Percentiles rank a stretch among this genome's conserved stretches.
These are phyloP conservation scores for Neospora caninum DNA, from an alignment of 169 alveolate species.

Conservation along the genomic window DNA sequence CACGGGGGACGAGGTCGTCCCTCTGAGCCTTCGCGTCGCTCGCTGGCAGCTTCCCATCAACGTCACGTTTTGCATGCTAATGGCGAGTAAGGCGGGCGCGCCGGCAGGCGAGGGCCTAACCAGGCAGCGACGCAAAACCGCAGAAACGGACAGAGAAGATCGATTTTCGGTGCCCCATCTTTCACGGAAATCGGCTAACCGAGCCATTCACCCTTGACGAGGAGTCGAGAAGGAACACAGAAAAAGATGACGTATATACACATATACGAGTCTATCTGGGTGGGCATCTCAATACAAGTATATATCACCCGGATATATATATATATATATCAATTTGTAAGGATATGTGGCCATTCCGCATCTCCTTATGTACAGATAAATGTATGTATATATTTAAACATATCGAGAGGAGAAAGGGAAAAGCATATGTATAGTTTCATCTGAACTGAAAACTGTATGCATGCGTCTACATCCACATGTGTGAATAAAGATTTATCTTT, in stretches of 20 bases:
- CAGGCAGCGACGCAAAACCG: no score
- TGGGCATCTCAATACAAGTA: not conserved
- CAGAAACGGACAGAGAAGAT: no score
- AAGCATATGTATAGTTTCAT: not conserved
- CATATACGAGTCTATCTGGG: not conserved
- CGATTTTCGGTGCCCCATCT: no score
- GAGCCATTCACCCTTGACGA: no score
- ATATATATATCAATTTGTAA: not conserved
- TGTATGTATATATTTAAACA: not conserved
- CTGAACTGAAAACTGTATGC: not conserved
- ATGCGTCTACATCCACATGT: not conserved
- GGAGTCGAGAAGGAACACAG: no score
- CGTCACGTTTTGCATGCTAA: slow-evolving; percentile 17
- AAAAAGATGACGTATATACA: not conserved
- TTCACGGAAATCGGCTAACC: no score
- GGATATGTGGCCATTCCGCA: not conserved
- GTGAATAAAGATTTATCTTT: not conserved
- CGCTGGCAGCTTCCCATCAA: slow-evolving; percentile 28
- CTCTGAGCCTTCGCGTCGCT: slow-evolving; percentile 1
- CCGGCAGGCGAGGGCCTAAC: not conserved
- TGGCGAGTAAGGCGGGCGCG: not conserved
- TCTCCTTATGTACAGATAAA: not conserved
- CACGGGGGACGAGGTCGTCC: not conserved
- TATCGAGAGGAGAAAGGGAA: no score
- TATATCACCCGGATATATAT: not conserved